Conservation (phyloP, 441 rosid species). For the Jatropha multifida region DNA sequence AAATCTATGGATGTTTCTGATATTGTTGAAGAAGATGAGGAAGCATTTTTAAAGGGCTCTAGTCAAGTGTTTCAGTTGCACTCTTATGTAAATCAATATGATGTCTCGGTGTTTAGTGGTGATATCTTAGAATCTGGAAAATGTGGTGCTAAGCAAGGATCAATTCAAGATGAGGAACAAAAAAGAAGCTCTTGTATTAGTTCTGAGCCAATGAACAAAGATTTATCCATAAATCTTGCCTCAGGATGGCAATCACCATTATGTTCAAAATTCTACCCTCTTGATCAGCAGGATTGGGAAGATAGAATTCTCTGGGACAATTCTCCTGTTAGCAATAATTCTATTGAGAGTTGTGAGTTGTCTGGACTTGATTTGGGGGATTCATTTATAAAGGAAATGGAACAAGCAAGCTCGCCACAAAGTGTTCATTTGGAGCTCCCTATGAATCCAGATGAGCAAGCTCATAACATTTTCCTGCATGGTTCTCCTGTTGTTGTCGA, state of each 20-base stretch:
- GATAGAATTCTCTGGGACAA: constrained; percentile 79
- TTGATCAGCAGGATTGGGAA: constrained; percentile 97
- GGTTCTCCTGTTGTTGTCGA: constrained; percentile 51
- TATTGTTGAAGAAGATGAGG: constrained; percentile 93
- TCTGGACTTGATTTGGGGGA: constrained; percentile 38
- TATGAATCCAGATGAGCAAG: constrained; percentile 36
- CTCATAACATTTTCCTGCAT: constrained; percentile 31
- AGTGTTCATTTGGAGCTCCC: constrained; percentile 36
- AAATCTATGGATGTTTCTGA: constrained; percentile 54
- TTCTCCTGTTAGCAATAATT: constrained; percentile 52
- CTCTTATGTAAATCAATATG: constrained; percentile 39
- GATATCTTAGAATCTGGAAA: constrained; percentile 37
- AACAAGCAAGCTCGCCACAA: constrained; percentile 33
- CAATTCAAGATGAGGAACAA: constrained; percentile 38
- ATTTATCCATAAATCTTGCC: constrained; percentile 37
- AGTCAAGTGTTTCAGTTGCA: constrained; percentile 42
- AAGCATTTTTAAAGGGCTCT: constrained; percentile 60
- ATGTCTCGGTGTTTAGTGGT: constrained; percentile 36
- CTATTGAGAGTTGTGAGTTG: constrained; percentile 45
- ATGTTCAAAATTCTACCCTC: constrained; percentile 54
- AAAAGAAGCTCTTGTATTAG: constrained; percentile 46
- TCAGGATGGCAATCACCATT: constrained; percentile 51
- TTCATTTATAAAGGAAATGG: constrained; percentile 38
- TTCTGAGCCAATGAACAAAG: constrained; percentile 74
- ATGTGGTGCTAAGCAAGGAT: constrained; percentile 39